phyloP scores from a whole-genome alignment of 106 monocot species.

The Allium sativum region DNA sequence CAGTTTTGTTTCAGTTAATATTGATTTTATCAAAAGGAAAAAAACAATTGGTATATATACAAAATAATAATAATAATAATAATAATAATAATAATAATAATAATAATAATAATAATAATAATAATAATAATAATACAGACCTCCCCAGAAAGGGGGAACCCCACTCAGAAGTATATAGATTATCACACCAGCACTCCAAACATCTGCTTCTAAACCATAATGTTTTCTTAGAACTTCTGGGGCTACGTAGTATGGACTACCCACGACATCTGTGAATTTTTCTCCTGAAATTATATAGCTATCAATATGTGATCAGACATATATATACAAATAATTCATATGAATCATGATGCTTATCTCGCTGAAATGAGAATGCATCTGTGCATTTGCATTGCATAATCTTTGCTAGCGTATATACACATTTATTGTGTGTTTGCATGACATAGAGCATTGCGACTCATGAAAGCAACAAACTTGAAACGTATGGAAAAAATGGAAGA shows the following conservation, averaged over 20 bases:
- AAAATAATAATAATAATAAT: neutral
- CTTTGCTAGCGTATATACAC: no score
- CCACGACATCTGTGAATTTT: slow-evolving; percentile 23
- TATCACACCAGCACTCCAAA: slow-evolving; percentile 30
- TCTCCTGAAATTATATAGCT: slow-evolving; percentile 19
- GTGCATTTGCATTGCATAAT: neutral
- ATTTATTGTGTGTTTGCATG: no score
- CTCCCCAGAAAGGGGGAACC: slow-evolving; percentile 32
- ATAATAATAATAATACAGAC: neutral
- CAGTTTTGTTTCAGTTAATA: no score
- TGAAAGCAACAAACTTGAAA: no score
- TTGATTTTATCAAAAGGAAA: no score
- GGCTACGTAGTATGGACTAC: slow-evolving; percentile 30
- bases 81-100: neutral
- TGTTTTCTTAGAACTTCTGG: slow-evolving; percentile 26
- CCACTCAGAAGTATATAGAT: slow-evolving; percentile 29
- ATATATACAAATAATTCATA: slow-evolving; percentile 1
- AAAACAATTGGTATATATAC: no score
- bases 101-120: neutral
- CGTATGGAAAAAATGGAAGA: no score
- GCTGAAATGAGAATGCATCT: neutral
- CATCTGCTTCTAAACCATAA: slow-evolving; percentile 27
- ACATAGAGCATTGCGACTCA: no score
- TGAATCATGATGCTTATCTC: neutral
- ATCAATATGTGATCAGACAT: slow-evolving; percentile 15